Evolutionary conservation across 2,329 filamentous ascomycete genomes (phyloP).

Genomic region (Sporothrix luriei): DNA sequence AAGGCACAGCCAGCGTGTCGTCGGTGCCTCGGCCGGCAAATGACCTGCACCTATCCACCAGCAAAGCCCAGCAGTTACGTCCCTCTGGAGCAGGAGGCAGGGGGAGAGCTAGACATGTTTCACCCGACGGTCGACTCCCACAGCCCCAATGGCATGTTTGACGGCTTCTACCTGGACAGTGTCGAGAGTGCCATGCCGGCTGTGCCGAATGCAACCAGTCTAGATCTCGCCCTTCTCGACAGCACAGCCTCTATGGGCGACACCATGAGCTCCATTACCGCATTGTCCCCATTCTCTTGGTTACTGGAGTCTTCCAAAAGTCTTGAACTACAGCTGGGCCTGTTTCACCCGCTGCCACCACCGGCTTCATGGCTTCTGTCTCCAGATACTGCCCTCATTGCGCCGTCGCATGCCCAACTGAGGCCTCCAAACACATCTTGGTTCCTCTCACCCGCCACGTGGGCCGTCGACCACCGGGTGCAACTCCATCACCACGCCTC

Average conservation of each 20-base stretch:
- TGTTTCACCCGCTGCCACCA: background rate
- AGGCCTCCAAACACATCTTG: constrained; percentile 22
- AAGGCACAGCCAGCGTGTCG: constrained; percentile 37
- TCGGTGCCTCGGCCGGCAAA: constrained; percentile 36
- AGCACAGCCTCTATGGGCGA: no score
- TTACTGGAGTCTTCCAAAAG: background rate
- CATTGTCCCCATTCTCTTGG: background rate
- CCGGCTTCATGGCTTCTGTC: background rate
- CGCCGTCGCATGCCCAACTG: background rate
- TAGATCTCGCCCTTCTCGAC: background rate
- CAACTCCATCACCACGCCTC: background rate
- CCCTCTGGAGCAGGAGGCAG: background rate
- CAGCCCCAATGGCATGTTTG: background rate
- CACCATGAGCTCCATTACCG: background rate
- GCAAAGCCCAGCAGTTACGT: constrained; percentile 24
- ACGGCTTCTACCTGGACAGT: background rate
- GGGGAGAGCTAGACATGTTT: no score
- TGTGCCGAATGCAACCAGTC: background rate
- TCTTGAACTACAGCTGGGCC: background rate
- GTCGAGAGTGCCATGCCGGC: background rate
- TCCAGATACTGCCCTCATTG: background rate
- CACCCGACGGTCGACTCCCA: no score
- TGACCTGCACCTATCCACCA: constrained; percentile 38
- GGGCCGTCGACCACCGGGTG: constrained; percentile 33
- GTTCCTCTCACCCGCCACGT: constrained; percentile 36